phyloP scores from a whole-genome alignment of 306 rosid genomes.

The Cucurbita ficifolia region DNA sequence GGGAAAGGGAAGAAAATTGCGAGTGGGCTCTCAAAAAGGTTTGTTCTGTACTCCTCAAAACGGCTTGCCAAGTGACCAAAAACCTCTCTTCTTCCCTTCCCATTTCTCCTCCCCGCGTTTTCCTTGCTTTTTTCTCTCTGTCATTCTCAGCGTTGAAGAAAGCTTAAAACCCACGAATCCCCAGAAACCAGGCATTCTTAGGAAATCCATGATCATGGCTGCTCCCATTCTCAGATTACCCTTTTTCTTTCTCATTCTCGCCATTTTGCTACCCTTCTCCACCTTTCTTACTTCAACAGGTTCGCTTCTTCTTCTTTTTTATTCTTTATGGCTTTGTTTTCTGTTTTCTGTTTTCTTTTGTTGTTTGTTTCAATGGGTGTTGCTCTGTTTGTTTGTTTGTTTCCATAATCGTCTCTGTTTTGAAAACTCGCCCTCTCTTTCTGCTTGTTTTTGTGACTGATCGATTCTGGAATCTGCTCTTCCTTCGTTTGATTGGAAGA shows the following conservation, averaged over 20 bases:
- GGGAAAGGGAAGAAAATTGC: neutral
- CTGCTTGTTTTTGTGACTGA: neutral
- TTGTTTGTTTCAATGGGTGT: neutral
- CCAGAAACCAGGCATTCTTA: neutral
- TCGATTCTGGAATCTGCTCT: neutral
- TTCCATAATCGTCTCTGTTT: neutral
- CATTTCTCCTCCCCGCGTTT: neutral
- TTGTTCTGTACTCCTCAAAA: neutral
- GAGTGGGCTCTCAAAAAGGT: neutral
- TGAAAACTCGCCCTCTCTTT: neutral
- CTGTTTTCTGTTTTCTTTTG: neutral
- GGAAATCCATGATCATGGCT: neutral
- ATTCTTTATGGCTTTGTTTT: neutral
- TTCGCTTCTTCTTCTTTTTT: neutral
- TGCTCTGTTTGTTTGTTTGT: neutral
- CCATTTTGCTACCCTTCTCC: neutral
- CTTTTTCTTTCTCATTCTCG: neutral
- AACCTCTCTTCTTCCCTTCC: neutral
- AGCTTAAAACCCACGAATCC: conserved; percentile 1
- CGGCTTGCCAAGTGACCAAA: neutral
- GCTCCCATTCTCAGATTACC: neutral
- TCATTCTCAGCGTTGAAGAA: neutral
- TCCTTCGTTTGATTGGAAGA: neutral
- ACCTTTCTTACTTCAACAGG: neutral
- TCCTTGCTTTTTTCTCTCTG: neutral